Evolutionary conservation across 2,329 filamentous ascomycete species (phyloP), one percentile per base, ranked within the genome.

Genomic region (Phialemoniopsis sp.): DNA sequence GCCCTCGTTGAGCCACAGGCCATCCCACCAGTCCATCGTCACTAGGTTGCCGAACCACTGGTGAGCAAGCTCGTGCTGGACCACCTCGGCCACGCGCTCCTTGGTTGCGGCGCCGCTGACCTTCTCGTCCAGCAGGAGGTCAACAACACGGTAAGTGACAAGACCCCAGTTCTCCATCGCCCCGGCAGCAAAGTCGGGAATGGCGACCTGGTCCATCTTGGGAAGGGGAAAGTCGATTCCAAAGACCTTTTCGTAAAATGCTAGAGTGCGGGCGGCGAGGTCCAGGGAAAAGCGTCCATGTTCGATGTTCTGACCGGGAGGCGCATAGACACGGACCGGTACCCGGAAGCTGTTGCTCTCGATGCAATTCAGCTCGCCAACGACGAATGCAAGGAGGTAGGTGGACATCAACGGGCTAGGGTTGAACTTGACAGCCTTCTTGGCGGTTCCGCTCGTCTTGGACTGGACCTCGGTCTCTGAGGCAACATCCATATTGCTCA

Each of bases 91-190:
- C 39, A 97, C 87, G 30, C 90, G 83, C 68, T 96, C 87, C 70
- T 95, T 96, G 45, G 84, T 88, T 29, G 85, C 84, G 15, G 91
- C 90, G 56, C 89, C 87, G 54, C 87, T 93, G 4, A 80, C 86
- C 73, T 94, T 93, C 65, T 96, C 89, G 53, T 97, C 91, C 46
- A 95, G 80, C 43, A 97, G 76, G 34, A 97, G 65, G 57, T 94
- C 89, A 28, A 96, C 90, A 16, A 95, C 87, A 48, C 91, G 85
- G 68, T 96, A 97, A 7, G 91, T 97, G 51, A 97, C 82, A 38
- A 97, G 72, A 58, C 91, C 91, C 91, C 91, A 97, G 63, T 97
- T 97, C 73, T 97, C 90, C 90, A 97, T 96, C 43, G 90, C 91
- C 46, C 91, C 91, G 36, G 89, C 89, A 37, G 89, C 89, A 60